Percentiles rank a stretch among this genome's conserved stretches.
phyloP scores from a whole-genome alignment of 306 rosid species.

The Pterocarpus macrocarpus region DNA sequence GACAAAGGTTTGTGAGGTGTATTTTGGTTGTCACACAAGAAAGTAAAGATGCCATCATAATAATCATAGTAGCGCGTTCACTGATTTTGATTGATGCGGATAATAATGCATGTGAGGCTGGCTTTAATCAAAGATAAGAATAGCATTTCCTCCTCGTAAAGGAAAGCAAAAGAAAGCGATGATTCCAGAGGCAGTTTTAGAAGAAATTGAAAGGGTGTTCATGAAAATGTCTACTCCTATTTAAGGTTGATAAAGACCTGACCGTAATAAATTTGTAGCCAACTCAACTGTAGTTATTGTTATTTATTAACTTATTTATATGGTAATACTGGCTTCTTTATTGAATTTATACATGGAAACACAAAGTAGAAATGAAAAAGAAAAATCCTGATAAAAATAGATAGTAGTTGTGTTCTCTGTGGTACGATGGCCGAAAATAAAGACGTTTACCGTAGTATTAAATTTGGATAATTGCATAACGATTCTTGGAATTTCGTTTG shows the following conservation, averaged over 20 bases:
- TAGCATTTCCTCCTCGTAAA: constrained; percentile 23
- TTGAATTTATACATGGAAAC: background rate
- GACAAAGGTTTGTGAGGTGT: constrained; percentile 61
- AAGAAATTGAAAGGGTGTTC: background rate
- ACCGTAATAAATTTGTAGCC: constrained; percentile 13
- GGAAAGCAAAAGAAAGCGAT: constrained; percentile 13
- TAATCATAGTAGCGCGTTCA: constrained; percentile 44
- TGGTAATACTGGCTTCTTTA: background rate
- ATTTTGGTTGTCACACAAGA: constrained; percentile 48
- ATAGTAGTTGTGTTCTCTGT: background rate
- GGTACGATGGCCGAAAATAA: background rate
- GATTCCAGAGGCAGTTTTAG: constrained; percentile 10
- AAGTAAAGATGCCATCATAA: constrained; percentile 47
- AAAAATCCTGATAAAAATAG: background rate
- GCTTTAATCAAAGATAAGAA: constrained; percentile 42
- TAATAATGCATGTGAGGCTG: constrained; percentile 61
- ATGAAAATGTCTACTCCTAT: background rate
- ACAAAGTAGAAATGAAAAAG: background rate
- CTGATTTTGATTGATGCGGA: constrained; percentile 48
- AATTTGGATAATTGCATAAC: background rate
- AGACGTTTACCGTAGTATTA: background rate
- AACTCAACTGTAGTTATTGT: constrained; percentile 4
- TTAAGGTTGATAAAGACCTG: background rate
- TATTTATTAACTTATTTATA: no score
- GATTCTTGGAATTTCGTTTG: background rate